Evolutionary conservation across 2,329 filamentous ascomycete genomes (phyloP), one percentile per base, ranked within the genome.

Genomic region (Myriosclerotinia duriaeana): DNA sequence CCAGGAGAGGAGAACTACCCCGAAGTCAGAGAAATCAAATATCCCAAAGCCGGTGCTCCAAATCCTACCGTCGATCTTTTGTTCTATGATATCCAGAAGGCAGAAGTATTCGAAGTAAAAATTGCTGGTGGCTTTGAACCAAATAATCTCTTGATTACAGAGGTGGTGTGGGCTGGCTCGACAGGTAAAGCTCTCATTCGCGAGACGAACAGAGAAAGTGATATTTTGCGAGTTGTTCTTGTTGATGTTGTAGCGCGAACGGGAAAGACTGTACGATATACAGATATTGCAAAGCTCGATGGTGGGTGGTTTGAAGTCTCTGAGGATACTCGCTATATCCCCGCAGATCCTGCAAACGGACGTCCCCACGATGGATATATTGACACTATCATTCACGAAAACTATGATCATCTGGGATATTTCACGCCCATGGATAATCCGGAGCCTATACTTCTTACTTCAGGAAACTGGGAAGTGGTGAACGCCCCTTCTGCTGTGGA

Each of bases 301-400:
- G 93, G 93, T 30, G 96, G 95, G 44, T 99, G 95, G 95, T 94
- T 97, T 73, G 95, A 99, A 79, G 92, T 97, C 53, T 92, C 92
- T 0, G 89, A 97, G 73, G 86, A 89, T 53, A 97, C 93, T 4
- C 87, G 82, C 17, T 98, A 90, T 75, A 89, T 99, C 66, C 95
- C 95, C 2, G 91, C 92, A 4, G 92, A 97, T 76, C 85, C 90
- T 30, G 77, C 80, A 14, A 92, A 91, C 69, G 91, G 91, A 17
- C 88, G 93, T 30, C 82, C 85, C 2, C 79, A 94, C 6, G 93
- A 97, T 77, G 95, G 95, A 30, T 99, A 99, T 74, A 88, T 99
- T 69, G 95, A 99, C 77, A 93, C 90, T 0, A 82, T 98, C 67
- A 90, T 98, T 65, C 83, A 96, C 74, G 85, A 96, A 26, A 89